Base-by-base conservation (phyloP, 495 filamentous ascomycete genomes). In the Hypomontagnella submonticulosa region DNA sequence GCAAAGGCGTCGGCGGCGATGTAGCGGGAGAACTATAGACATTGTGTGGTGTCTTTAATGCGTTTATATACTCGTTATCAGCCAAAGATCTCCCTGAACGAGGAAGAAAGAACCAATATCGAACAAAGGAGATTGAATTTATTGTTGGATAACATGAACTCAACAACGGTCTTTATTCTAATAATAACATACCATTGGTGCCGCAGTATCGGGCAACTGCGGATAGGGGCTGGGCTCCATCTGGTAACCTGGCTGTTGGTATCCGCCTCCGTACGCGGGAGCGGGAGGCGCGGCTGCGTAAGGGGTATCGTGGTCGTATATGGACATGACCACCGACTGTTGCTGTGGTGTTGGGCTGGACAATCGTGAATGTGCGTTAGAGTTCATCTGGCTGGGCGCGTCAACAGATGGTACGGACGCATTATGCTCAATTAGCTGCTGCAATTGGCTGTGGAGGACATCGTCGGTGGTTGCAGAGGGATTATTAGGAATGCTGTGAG, bases 11-110 rank as follows among this genome's bases (percentile, higher is more conserved):
- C 12, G 79, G 81, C 4, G 81, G 81, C 44, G 80, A 84, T 48
- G 73, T 83, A 54, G 77, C 80, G 5, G 79, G 84, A 59, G 79
- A 84, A 69, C 73, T 81, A 72, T 84, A 84, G 46, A 76, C 74
- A 57, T 72, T 68, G 38, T 78, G 73, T 10, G 66, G 52, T 10
- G 63, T 69, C 68, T 76, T 55, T 61, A 6, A 27, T 2, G 6
- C 38, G 57, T 69, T 60, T 51, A 54, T 34, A 47, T n/a, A 15
- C 15, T n/a, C n/a, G n/a, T n/a, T n/a, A 32, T 63, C 15, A 63
- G 59, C 56, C 15, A 57, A 53, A 37, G 9, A 12, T 18, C 46
- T 12, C 13, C 2, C 37, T 46, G 4, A n/a, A 41, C 19, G 19
- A 30, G 4, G 42, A 15, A 47, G 50, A 64, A 50, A 54, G 51